Conservation (phyloP, 257 asterid genomes). For the Gynochthodes officinalis region DNA sequence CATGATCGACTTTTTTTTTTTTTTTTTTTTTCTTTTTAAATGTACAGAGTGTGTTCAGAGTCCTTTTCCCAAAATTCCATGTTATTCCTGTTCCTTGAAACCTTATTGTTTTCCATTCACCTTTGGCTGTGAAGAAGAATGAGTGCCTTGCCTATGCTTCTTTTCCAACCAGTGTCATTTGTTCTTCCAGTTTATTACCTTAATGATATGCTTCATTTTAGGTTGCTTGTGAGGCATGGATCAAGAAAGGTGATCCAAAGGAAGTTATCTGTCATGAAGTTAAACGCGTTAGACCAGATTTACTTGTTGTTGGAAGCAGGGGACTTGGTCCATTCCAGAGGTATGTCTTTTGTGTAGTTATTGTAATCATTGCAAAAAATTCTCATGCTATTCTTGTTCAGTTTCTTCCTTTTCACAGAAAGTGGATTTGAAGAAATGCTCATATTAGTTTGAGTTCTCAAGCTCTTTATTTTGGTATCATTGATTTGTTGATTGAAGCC, state of each 20-base stretch:
- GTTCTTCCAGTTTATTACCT: neutral
- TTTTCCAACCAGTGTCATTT: neutral
- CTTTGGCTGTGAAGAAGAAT: neutral
- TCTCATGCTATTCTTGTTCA: neutral
- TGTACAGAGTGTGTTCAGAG: neutral
- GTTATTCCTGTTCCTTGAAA: neutral
- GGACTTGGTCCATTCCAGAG: conserved; percentile 91
- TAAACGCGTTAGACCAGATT: conserved; percentile 61
- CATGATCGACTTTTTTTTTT: neutral
- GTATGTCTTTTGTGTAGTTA: conserved; percentile 28
- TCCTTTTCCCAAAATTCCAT: neutral
- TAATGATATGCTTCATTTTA: conserved; percentile 23
- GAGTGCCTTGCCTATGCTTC: neutral
- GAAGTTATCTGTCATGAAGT: conserved; percentile 78
- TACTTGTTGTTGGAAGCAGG: conserved; percentile 83
- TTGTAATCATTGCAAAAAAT: neutral
- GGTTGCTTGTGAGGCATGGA: conserved; percentile 91
- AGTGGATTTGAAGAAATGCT: neutral
- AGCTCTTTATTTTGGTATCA: neutral
- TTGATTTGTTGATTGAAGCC: neutral
- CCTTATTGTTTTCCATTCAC: neutral
- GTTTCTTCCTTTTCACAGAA: neutral
- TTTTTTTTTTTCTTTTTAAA: neutral
- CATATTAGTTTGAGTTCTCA: neutral
- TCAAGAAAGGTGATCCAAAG: conserved; percentile 71